Evolutionary conservation across 2,329 filamentous ascomycete species (phyloP).

Genomic region (Neophaeococcomyces mojaviensis): DNA sequence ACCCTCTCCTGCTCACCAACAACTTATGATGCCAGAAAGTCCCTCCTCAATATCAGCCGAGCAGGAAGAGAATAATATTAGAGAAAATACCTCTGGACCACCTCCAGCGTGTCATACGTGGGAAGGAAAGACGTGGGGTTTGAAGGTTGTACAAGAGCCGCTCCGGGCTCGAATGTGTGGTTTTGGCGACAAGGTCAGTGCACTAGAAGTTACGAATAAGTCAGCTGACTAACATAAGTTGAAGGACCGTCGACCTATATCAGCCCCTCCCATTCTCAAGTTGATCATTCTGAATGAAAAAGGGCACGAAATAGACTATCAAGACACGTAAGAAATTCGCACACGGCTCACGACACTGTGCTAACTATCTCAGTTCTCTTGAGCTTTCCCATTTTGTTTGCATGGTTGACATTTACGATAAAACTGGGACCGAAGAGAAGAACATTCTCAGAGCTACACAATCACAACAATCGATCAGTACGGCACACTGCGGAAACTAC

Average conservation of each 20-base stretch:
- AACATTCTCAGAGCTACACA: constrained; percentile 56
- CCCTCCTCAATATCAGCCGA: background rate
- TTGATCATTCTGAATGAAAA: constrained; percentile 72
- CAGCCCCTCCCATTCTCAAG: constrained; percentile 84
- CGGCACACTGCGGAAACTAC: background rate
- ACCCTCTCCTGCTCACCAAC: background rate
- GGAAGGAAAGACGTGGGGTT: constrained; percentile 46
- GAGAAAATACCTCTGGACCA: constrained; percentile 23
- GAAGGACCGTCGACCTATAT: constrained; percentile 89
- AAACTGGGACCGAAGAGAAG: constrained; percentile 53
- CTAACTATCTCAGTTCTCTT: constrained; percentile 48
- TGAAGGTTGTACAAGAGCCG: constrained; percentile 83
- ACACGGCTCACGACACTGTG: constrained; percentile 9
- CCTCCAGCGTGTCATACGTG: constrained; percentile 34
- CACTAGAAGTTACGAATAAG: constrained; percentile 1
- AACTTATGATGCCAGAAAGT: background rate
- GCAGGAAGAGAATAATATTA: background rate
- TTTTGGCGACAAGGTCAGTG: constrained; percentile 85
- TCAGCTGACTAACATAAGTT: constrained; percentile 11
- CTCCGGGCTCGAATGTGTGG: constrained; percentile 94
- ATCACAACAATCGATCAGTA: constrained; percentile 12
- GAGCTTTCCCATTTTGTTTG: constrained; percentile 58
- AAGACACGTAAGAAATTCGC: constrained; percentile 50
- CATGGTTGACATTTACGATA: constrained; percentile 62
- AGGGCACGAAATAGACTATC: constrained; percentile 70